Conservation (phyloP, 768 basidiomycete genomes). For the Amanita phalloides region DNA sequence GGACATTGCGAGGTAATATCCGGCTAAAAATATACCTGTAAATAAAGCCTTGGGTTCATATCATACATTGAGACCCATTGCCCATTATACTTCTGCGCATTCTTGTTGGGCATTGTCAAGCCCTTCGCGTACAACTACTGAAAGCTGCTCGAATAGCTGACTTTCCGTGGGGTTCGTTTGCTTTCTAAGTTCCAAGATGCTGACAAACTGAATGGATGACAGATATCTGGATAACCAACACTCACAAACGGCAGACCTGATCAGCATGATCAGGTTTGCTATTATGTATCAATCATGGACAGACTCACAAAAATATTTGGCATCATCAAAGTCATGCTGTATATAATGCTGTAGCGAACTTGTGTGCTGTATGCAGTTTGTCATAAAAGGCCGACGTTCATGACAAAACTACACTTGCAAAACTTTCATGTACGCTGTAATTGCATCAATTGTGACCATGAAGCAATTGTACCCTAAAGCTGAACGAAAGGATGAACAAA, state of each 20-base stretch:
- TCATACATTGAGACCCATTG: no score
- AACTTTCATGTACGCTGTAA: no score
- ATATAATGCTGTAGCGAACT: neutral
- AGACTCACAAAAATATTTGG: neutral
- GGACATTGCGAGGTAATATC: no score
- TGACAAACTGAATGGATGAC: neutral
- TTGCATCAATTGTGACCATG: no score
- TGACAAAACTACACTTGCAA: no score
- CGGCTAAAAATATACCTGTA: no score
- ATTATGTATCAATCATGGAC: neutral
- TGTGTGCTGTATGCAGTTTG: no score
- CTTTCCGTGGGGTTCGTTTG: neutral
- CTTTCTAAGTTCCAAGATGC: neutral
- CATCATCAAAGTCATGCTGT: neutral
- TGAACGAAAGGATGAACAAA: no score
- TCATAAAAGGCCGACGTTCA: no score
- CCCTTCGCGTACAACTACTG: conserved; percentile 14
- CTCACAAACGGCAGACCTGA: neutral
- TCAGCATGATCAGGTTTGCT: neutral
- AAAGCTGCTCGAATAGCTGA: neutral
- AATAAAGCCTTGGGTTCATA: no score
- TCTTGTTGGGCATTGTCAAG: neutral
- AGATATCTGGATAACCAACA: neutral
- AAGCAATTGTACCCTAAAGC: no score
- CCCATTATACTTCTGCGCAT: no score